Evolutionary conservation across 2,329 filamentous ascomycete species (phyloP), one percentile per base, ranked within the genome.

Genomic region (Epichloe gansuensis): DNA sequence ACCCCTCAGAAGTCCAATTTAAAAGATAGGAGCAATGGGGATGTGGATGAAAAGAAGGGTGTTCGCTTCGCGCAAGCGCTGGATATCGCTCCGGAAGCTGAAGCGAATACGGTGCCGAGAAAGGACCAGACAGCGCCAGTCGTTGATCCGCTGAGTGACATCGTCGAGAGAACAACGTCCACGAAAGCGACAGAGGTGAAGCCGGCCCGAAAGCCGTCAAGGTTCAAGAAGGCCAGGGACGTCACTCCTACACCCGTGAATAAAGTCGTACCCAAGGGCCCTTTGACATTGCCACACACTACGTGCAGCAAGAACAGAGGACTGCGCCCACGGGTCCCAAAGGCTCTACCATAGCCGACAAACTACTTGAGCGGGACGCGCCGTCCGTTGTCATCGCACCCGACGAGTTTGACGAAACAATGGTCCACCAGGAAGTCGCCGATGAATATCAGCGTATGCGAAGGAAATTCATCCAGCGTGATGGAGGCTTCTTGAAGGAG

Each of bases 361-460:
- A 67, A 3, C 62, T 86, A 15, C 66, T 83, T 23, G 82, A 85
- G 64, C 75, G 77, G 42, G 70, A 75, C 44, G 63, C 69, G 8
- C 62, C 58, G 28, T 52, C 57, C 5, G 55, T 57, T 34, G 61
- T 66, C 28, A 53, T 59, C n/a, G 54, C 59, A 55, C 80, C 81
- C 0, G 80, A 86, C 58, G 83, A 87, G 58, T 73, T 91, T 41
- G 86, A 95, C 5, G 75, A 81, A 21, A 58, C 61, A n/a, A 72
- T 91, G 34, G 74, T 91, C 49, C 78, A 86, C 51, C 82, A 87
- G 56, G 86, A 95, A 65, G 82, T 95, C 13, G 84, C 87, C 7
- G 80, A 81, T 39, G 87, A 94, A 63, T 95, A 95, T 67, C 86
- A 95, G 65, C 82, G 81, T 45, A 75, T 88, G 66, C 85, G 91